Evolutionary conservation across 2,329 filamentous ascomycete species (phyloP), one percentile per base, ranked within the genome.

Genomic region (Hypoxylon sp.): DNA sequence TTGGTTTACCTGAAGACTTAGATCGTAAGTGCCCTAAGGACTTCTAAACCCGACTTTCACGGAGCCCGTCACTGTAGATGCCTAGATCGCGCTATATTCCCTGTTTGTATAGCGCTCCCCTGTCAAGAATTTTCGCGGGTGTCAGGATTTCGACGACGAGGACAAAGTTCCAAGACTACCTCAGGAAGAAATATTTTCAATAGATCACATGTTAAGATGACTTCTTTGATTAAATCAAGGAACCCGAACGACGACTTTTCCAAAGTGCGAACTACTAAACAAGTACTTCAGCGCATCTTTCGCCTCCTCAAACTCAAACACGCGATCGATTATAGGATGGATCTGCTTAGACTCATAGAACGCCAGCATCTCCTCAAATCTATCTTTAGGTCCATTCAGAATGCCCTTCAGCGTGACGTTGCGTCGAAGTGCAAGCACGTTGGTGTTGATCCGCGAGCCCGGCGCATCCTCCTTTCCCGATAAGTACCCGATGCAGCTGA

Each of bases 301-400:
- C 13, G 80, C 81, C 73, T 86, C 75, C 3, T 78, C 80, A 70
- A 87, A 83, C 19, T 55, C 72, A 71, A 87, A 87, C 2, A 81
- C 79, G 70, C 75, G 79, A 70, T 84, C 81, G 41, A 88, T 79
- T 0, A 87, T 81, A 2, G 85, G 85, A 53, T 75, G 78, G 43
- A 87, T 83, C 66, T 75, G 56, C 63, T 83, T 78, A 50, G 77
- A 73, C 63, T 82, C 79, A 68, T 85, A 85, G 49, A 84, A 83
- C 32, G 50, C 61, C 38, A 83, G 69, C 84, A 88, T 86, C 77
- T 88, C 86, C 76, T 86, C 83, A 63, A 88, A 85, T 43, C 83
- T 79, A 67, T 88, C 86, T 68, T 82, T 83, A 0, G 87, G 86
- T 0, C 87, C 88, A 73, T 89, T 89, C 30, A 88, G 69, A 6